Base-by-base conservation (phyloP, 1,284 basidiomycete genomes). In the Entoloma clypeatum region DNA sequence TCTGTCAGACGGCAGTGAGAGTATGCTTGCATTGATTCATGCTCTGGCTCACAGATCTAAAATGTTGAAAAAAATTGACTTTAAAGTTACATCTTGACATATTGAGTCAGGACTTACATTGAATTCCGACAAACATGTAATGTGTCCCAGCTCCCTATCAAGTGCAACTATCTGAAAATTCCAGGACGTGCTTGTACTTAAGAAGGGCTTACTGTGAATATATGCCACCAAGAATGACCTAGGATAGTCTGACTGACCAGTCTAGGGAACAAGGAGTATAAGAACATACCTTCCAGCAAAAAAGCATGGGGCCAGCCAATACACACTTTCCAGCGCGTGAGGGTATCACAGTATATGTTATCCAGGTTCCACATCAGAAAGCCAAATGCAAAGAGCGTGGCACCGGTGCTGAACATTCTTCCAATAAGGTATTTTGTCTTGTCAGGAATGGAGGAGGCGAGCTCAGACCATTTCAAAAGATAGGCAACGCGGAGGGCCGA, bases 221-320 rank as follows among this genome's bases (percentile, higher is more conserved):
- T 52, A 59, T 85, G 81, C 81, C 81, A 85, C 81, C 81, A 83
- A 2, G 79, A 74, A 53, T 85, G 81, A 7, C 79, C 77, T 78
- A 30, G 17, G 22, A 17, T 24, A 32, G 30, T 29, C 13, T 10
- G 14, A 10, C 25, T 13, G 22, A 8, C 18, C n/a, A 28, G 13
- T 18, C 14, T 8, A 29, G 11, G 11, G 30, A 21, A 27, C 13
- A n/a, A 6, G n/a, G 5, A 21, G 13, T 18, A 32, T 5, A 31
- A 11, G 13, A 34, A 48, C 60, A 24, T 41, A 69, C 79, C 80
- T 65, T 85, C 81, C 10, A 85, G 59, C 11, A 82, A 44, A 53
- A 85, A 85, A 1, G 81, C 81, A 5, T 55, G 47, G 7, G 81
- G 81, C 80, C 80, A 83, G 1, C 79, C 78, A 5, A 83, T 33